These are phyloP conservation scores for Trichophyton mentagrophytes DNA, from an alignment of 2,329 filamentous ascomycete genomes.

Conservation along the genomic window DNA sequence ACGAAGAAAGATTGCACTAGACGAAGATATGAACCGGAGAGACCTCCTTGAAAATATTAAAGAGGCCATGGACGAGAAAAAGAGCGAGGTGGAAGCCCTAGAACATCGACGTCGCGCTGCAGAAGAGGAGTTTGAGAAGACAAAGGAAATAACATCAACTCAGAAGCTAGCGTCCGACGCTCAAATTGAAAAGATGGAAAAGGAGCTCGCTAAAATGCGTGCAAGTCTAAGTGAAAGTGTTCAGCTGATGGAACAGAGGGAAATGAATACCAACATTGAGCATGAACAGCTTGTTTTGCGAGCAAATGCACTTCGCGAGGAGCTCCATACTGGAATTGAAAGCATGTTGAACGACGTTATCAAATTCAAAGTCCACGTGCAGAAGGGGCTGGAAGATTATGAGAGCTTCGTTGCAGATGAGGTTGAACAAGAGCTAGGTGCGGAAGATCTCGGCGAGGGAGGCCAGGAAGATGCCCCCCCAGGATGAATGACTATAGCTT, in stretches of 20 bases:
- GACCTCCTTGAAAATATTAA: constrained; percentile 89
- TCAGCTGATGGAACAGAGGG: constrained; percentile 81
- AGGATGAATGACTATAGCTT: background rate
- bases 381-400: constrained; percentile 84
- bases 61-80: constrained; percentile 93
- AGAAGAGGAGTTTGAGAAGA: constrained; percentile 87
- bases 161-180: constrained; percentile 81
- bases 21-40: constrained; percentile 87
- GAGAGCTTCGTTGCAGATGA: constrained; percentile 88
- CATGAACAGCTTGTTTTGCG: constrained; percentile 85
- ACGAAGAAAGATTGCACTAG: constrained; percentile 64
- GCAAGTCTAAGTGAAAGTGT: constrained; percentile 71
- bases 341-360: constrained; percentile 93
- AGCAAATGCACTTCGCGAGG: constrained; percentile 75
- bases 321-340: constrained; percentile 94
- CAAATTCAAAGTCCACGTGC: constrained; percentile 95
- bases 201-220: constrained; percentile 89
- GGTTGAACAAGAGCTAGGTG: constrained; percentile 71
- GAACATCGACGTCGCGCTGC: constrained; percentile 78
- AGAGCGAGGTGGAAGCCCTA: constrained; percentile 79
- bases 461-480: background rate
- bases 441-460: constrained; percentile 32
- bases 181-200: constrained; percentile 98
- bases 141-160: constrained; percentile 73
- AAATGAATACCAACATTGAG: constrained; percentile 94